Evolutionary conservation across 2,329 filamentous ascomycete species (phyloP), one percentile per base, ranked within the genome.

Genomic region (Xylaria sp.): DNA sequence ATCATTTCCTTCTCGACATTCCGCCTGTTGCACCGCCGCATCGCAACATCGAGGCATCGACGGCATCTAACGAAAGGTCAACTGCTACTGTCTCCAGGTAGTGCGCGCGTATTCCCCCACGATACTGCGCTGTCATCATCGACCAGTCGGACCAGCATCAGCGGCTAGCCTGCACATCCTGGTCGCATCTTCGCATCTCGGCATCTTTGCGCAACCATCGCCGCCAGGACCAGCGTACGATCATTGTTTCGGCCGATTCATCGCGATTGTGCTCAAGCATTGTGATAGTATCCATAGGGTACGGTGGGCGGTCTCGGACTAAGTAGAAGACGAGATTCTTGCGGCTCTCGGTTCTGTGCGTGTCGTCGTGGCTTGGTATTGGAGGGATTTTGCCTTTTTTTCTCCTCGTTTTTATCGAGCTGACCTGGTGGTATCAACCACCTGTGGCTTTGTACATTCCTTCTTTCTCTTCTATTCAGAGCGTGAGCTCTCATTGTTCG

Each of bases 361-460:
- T 74, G 63, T 71, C 56, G 48, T 67, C 63, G 69, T 71, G 71
- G 75, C 68, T 69, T 75, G 75, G 74, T 64, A 72, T 66, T 71
- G 69, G 67, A 73, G 73, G 74, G 70, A 73, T 66, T 72, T 71
- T 71, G 65, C 69, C 74, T 67, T 75, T 73, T 73, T 72, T 73
- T 72, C 71, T 70, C 64, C 73, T 71, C 66, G 44, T 74, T 69
- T 74, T 71, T 65, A 67, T 75, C 72, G 71, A 77, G 72, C 71
- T 74, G 71, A 75, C 64, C 65, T 74, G 76, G 76, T 74, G 73
- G 73, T 70, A 69, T 72, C 74, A 66, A 71, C 75, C 73, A 67
- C 73, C 73, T 66, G 70, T 75, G 74, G 74, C 76, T 78, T 78
- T 79, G 77, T 79, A 79, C 77, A 78, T 79, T 69, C 59, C 69